Conservation (phyloP, 192 early-diverging fungal genomes). For the Umbelopsis isabellina region DNA sequence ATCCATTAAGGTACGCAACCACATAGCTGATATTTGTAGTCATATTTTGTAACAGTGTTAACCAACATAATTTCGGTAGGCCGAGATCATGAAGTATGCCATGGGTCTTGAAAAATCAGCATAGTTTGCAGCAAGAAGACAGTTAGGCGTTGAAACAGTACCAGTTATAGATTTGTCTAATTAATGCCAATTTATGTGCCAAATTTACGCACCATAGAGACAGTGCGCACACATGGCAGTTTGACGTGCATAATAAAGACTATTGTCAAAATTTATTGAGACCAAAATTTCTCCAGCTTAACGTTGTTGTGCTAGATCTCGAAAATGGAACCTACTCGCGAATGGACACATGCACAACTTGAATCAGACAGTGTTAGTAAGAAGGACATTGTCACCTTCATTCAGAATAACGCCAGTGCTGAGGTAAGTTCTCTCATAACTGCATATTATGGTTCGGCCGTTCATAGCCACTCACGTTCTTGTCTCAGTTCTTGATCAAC, state of each 20-base stretch:
- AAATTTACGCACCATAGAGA: too few relatives aligned
- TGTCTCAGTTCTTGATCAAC: conserved; percentile 57
- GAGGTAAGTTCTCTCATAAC: conserved; percentile 26
- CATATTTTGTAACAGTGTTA: background rate
- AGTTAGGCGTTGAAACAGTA: background rate
- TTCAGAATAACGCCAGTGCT: conserved; percentile 66
- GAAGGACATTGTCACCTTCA: conserved; percentile 68
- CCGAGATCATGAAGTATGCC: conserved; percentile 58
- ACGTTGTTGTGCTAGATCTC: background rate
- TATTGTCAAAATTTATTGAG: too few relatives aligned
- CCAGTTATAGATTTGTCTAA: background rate
- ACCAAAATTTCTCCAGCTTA: too few relatives aligned
- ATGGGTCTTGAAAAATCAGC: conserved; percentile 51
- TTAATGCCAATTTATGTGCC: too few relatives aligned
- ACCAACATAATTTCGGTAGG: conserved; percentile 25
- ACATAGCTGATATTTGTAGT: background rate
- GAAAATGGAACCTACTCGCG: conserved; percentile 36
- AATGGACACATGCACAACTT: conserved; percentile 69
- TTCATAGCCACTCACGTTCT: background rate
- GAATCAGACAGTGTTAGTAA: conserved; percentile 67
- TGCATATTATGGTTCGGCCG: background rate
- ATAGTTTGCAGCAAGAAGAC: background rate
- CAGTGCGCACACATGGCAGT: too few relatives aligned
- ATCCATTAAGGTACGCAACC: conserved; percentile 59
- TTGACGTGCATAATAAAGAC: too few relatives aligned